phyloP scores from a whole-genome alignment of 352 stramenopile species.

The Phytophthora nicotianae region DNA sequence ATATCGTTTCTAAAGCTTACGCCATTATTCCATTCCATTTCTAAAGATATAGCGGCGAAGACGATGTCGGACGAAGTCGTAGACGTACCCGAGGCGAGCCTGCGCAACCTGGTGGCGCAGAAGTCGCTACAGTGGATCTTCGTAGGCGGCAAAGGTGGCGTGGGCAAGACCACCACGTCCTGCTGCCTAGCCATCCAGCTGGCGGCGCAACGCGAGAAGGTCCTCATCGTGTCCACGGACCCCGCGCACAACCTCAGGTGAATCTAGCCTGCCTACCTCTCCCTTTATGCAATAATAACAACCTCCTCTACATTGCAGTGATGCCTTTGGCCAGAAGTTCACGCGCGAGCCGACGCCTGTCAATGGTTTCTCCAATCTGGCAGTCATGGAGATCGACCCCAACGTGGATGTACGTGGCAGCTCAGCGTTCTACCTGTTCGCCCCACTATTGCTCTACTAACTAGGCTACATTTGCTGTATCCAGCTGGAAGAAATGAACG shows the following conservation, averaged over 20 bases:
- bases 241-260: conserved; percentile 98
- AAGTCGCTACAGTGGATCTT: conserved; percentile 95
- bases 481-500: conserved; percentile 85
- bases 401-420: conserved; percentile 71
- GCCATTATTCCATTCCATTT: background rate
- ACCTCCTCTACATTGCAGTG: conserved; percentile 50
- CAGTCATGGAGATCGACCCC: conserved; percentile 98
- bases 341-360: conserved; percentile 97
- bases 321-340: conserved; percentile 99
- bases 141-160: conserved; percentile 94
- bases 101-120: conserved; percentile 92
- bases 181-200: conserved; percentile 96
- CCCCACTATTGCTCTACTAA: conserved; percentile 16
- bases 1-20: background rate
- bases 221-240: conserved; percentile 99
- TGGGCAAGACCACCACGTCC: conserved; percentile 98
- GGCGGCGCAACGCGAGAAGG: conserved; percentile 91
- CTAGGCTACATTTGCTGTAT: background rate
- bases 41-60: background rate
- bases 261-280: background rate
- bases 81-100: conserved; percentile 83
- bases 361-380: conserved; percentile 98
- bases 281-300: background rate
- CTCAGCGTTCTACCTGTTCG: background rate
- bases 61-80: conserved; percentile 36